Conservation (phyloP, 768 basidiomycete species). For the Holtermanniella nyarrowii region DNA sequence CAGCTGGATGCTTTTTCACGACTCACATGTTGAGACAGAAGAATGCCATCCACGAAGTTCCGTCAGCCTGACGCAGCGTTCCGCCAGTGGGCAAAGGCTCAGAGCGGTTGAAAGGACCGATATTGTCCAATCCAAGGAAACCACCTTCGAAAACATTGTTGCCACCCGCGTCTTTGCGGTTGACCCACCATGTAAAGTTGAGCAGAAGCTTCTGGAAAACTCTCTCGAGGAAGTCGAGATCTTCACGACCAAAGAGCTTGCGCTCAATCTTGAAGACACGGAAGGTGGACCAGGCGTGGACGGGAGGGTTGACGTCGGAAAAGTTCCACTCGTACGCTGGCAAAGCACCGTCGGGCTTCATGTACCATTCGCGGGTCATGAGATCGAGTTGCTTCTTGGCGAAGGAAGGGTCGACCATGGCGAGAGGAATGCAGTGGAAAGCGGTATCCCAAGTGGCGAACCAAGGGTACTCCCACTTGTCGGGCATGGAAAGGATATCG, state of each 20-base stretch:
- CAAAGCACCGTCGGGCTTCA: conserved; percentile 93
- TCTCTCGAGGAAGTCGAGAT: conserved; percentile 83
- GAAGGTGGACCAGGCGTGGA: conserved; percentile 95
- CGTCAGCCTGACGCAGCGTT: conserved; percentile 86
- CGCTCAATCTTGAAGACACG: conserved; percentile 98
- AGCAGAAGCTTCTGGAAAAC: conserved; percentile 95
- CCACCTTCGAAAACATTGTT: conserved; percentile 98
- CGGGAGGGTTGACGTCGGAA: conserved; percentile 94
- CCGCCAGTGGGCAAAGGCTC: conserved; percentile 95
- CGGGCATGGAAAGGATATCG: conserved; percentile 96
- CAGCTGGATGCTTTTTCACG: neutral
- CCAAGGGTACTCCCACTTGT: conserved; percentile 99
- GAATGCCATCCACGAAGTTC: conserved; percentile 99
- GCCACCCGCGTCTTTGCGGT: conserved; percentile 89
- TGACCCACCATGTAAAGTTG: conserved; percentile 99
- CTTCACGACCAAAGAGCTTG: conserved; percentile 82
- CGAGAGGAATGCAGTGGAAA: conserved; percentile 98
- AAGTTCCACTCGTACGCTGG: conserved; percentile 99
- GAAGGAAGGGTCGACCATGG: conserved; percentile 86
- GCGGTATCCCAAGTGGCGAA: conserved; percentile 98
- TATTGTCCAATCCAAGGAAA: conserved; percentile 95
- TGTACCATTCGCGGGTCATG: conserved; percentile 95
- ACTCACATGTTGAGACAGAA: conserved; percentile 89
- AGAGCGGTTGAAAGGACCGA: conserved; percentile 93
- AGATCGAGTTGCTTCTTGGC: conserved; percentile 97